Conservation (phyloP, 2,329 filamentous ascomycete genomes). For the Sclerotinia spermophila region DNA sequence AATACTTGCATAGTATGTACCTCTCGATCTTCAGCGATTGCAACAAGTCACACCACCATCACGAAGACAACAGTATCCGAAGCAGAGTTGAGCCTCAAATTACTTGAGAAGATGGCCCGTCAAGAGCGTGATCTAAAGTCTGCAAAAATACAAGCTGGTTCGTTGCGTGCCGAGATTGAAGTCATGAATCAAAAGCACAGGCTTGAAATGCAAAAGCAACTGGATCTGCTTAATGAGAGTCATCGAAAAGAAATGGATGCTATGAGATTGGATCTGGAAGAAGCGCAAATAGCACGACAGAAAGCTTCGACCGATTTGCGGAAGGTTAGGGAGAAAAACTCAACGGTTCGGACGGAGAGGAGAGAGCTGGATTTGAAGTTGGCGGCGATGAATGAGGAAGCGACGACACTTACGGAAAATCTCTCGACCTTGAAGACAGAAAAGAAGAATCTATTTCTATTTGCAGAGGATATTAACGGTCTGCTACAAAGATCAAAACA, state of each 20-base stretch:
- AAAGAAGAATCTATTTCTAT: not conserved
- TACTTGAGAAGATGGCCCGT: not conserved
- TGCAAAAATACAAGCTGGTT: not conserved
- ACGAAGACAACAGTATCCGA: not conserved
- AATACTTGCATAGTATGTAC: not conserved
- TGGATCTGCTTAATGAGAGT: not conserved
- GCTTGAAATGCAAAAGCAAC: not conserved
- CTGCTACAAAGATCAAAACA: not conserved
- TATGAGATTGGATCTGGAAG: not conserved
- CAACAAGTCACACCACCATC: not conserved
- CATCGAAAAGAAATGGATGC: not conserved
- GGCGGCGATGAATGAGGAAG: not conserved
- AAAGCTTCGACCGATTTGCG: not conserved
- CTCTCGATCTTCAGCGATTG: not conserved
- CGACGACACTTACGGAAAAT: not conserved
- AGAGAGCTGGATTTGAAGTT: not conserved
- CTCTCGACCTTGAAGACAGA: not conserved
- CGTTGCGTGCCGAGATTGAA: not conserved
- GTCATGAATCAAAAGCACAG: not conserved
- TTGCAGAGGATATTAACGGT: too few relatives aligned
- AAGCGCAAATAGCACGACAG: not conserved
- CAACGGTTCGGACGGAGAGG: not conserved
- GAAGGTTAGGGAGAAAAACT: not conserved
- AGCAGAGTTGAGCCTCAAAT: not conserved
- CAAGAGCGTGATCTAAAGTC: not conserved